These are phyloP conservation scores for Phytophthora chlamydospora DNA, from an alignment of 352 stramenopile genomes.

Conservation along the genomic window DNA sequence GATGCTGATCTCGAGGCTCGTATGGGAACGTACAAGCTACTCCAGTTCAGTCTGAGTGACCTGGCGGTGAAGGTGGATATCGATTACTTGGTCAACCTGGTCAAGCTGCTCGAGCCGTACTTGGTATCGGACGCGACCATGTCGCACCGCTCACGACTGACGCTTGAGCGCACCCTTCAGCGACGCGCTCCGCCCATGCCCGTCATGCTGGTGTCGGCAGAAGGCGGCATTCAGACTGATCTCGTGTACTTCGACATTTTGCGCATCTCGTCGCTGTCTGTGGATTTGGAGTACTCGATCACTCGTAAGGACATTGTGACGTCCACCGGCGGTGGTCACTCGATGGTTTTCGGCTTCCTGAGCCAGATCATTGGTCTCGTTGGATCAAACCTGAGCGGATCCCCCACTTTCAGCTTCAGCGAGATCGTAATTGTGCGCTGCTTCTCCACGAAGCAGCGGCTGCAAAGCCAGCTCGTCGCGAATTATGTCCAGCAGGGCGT, in stretches of 20 bases:
- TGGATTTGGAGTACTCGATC: constrained; percentile 87
- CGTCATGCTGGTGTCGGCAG: constrained; percentile 52
- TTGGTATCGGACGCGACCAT: constrained; percentile 74
- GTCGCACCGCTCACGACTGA: constrained; percentile 59
- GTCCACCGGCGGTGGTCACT: constrained; percentile 64
- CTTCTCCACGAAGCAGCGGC: constrained; percentile 80
- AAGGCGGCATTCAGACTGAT: constrained; percentile 77
- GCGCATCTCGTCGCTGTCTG: constrained; percentile 68
- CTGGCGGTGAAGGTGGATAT: constrained; percentile 85
- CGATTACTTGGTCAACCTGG: constrained; percentile 83
- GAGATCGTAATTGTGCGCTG: constrained; percentile 86
- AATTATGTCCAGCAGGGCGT: constrained; percentile 87
- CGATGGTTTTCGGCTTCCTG: constrained; percentile 79
- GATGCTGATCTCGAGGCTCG: constrained; percentile 78
- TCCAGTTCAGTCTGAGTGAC: constrained; percentile 76
- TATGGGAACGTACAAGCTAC: constrained; percentile 82
- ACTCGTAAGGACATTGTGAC: constrained; percentile 85
- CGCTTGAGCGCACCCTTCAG: constrained; percentile 64
- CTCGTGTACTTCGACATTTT: constrained; percentile 86
- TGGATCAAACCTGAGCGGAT: constrained; percentile 85
- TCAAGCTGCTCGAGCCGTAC: constrained; percentile 84
- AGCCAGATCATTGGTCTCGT: constrained; percentile 85
- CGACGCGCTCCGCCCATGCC: constrained; percentile 69
- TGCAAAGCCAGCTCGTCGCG: constrained; percentile 81
- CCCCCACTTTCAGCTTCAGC: constrained; percentile 83